A percentile compares a stretch with the other conserved stretches of the same genome.
phyloP scores from a whole-genome alignment of 257 asterid species.

The Solanum peruvianum region DNA sequence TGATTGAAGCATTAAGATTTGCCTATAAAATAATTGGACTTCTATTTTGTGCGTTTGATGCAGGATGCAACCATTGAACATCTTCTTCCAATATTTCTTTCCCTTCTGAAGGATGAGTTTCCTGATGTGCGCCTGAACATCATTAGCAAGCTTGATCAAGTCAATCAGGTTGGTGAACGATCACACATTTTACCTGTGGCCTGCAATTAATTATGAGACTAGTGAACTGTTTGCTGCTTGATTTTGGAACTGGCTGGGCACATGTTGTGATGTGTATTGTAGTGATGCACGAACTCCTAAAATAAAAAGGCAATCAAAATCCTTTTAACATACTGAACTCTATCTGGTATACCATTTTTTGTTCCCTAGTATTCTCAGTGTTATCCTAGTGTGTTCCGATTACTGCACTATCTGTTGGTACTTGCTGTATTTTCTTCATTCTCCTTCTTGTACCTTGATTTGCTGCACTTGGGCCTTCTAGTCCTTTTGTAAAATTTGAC shows the following conservation, averaged over 20 bases:
- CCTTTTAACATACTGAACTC: background rate
- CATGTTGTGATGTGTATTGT: background rate
- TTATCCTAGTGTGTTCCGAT: background rate
- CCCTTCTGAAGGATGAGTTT: constrained; percentile 75
- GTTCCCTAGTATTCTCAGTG: background rate
- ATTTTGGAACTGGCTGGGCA: background rate
- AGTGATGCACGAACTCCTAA: background rate
- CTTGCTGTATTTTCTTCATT: background rate
- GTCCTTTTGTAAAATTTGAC: background rate
- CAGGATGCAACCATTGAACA: constrained; percentile 86
- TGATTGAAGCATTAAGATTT: background rate
- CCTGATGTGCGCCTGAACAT: constrained; percentile 85
- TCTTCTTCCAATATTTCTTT: constrained; percentile 78
- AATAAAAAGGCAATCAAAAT: background rate
- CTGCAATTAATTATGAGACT: background rate
- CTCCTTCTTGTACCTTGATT: background rate
- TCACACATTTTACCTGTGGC: background rate
- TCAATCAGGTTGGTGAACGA: constrained; percentile 52
- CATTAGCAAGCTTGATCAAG: constrained; percentile 86
- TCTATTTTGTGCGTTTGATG: background rate
- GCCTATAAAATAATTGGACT: background rate
- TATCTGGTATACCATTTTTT: background rate
- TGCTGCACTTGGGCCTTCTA: background rate
- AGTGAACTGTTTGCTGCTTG: background rate
- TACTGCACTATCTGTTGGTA: background rate